Base-by-base conservation (phyloP, 2,329 filamentous ascomycete species). In the Colletotrichum ledebouriae region DNA sequence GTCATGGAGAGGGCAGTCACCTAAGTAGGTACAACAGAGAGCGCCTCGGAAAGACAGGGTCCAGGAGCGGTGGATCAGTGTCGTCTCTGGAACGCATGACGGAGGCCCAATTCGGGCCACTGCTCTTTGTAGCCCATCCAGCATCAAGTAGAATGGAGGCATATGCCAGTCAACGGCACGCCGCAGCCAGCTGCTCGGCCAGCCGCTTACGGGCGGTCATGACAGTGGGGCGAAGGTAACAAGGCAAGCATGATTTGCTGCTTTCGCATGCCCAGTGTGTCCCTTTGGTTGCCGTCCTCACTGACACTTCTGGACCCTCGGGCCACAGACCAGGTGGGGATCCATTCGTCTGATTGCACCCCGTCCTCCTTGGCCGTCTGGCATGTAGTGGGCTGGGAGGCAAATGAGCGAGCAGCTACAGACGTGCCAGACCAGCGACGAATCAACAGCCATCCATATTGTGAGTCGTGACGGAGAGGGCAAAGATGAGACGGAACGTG, bases 101-200 rank as follows among this genome's bases (percentile, higher is more conserved):
- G 17, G 44, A 29, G 20, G n/a, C 58, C 42, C 50, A 25, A 56
- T 25, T 44, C 34, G 22, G 50, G 20, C 42, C 55, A 39, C 39
- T 17, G 60, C 42, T 20, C 22, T 37, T 25, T 58, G 44, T 33
- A 12, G 29, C 46, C 41, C 17, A 34, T 46, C 22, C 25, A 34
- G 37, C 55, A 39, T 57, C 44, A n/a, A 47, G 44, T 41, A 29
- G 34, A 52, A 37, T 33, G 57, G 50, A 53, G 37, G 13, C 37
- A 12, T 9, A 34, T 13, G 11, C 42, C 20, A 17, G 34, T 41
- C 42, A 53, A 65, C 44, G 61, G 61, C 65, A 65, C 17, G 49
- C 61, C 17, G 61, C 65, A 65, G 61, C 41, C 47, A 60, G 61
- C 47, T 65, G 15, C 55, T 65, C 61, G 47, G 66, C 34, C 55